Percentiles rank a stretch among this genome's conserved stretches.
These are phyloP conservation scores for Triangularia setosa DNA, from an alignment of 2,329 filamentous ascomycete species.

Conservation along the genomic window DNA sequence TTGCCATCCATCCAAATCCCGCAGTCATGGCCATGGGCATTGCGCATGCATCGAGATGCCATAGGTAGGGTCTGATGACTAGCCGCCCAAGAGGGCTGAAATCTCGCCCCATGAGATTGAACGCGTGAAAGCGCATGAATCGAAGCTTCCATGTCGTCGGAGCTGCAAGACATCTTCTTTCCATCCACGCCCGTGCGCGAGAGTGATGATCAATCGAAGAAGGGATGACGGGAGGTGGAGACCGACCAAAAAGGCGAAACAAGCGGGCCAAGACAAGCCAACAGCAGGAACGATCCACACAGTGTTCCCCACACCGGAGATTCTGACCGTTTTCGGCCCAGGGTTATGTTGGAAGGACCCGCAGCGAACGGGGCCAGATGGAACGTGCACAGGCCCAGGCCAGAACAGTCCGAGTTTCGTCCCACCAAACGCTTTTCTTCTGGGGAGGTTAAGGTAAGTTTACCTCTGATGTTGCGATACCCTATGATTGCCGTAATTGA, in stretches of 20 bases:
- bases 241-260: background rate
- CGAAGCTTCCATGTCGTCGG: slow-evolving; percentile 1
- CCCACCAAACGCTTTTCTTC: background rate
- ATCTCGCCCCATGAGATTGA: background rate
- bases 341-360: background rate
- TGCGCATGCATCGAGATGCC: background rate
- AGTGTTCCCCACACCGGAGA: slow-evolving; percentile 1
- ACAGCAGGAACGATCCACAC: background rate
- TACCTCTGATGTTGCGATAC: background rate
- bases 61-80: background rate
- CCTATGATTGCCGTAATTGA: background rate
- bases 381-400: background rate
- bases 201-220: background rate
- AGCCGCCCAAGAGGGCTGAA: background rate
- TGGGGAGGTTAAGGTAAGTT: background rate
- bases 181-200: background rate
- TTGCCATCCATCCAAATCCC: slow-evolving; percentile 9
- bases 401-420: background rate
- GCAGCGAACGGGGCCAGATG: background rate
- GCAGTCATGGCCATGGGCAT: slow-evolving; percentile 18
- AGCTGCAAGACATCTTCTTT: slow-evolving; percentile 4
- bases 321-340: slow-evolving; percentile 8
- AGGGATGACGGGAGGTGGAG: background rate
- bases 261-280: background rate
- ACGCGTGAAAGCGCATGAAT: background rate